A percentile compares a stretch with the other conserved stretches of the same genome.
These are phyloP conservation scores for Dendryphion nanum DNA, from an alignment of 2,329 filamentous ascomycete species.

Conservation along the genomic window DNA sequence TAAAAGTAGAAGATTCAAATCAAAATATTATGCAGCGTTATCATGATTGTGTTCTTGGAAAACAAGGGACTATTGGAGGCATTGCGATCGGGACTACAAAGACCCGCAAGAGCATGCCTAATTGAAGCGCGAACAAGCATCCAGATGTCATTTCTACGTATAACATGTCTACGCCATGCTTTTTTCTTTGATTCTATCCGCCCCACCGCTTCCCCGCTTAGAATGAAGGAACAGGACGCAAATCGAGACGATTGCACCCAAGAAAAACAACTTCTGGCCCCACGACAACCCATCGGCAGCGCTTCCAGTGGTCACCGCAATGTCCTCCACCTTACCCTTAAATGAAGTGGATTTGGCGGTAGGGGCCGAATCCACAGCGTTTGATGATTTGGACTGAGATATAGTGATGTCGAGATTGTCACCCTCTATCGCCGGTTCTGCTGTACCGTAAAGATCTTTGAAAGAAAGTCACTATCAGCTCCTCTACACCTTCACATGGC, in stretches of 20 bases:
- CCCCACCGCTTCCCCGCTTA: conserved; percentile 21
- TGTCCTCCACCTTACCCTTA: conserved; percentile 16
- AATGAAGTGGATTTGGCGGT: background rate
- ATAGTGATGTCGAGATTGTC: conserved; percentile 44
- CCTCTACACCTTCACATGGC: conserved; percentile 35
- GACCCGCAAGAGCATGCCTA: no score
- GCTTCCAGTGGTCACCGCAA: conserved; percentile 14
- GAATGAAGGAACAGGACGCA: conserved; percentile 43
- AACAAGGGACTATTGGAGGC: no score
- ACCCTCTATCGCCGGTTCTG: conserved; percentile 40
- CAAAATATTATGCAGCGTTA: no score
- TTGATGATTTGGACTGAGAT: conserved; percentile 15
- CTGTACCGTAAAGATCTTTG: conserved; percentile 47
- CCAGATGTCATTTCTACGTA: conserved; percentile 15
- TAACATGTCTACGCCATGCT: conserved; percentile 40
- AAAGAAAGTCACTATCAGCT: conserved; percentile 42
- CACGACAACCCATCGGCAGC: conserved; percentile 40
- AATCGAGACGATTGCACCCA: conserved; percentile 43
- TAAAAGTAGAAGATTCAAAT: no score
- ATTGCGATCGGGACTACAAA: no score
- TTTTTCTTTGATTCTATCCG: conserved; percentile 34
- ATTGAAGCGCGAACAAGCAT: conserved; percentile 2
- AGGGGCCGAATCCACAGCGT: conserved; percentile 22
- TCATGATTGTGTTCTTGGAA: no score
- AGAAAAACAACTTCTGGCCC: conserved; percentile 46